These are phyloP conservation scores for Diversispora epigaea DNA, from an alignment of 192 early-diverging fungal genomes.

Conservation along the genomic window DNA sequence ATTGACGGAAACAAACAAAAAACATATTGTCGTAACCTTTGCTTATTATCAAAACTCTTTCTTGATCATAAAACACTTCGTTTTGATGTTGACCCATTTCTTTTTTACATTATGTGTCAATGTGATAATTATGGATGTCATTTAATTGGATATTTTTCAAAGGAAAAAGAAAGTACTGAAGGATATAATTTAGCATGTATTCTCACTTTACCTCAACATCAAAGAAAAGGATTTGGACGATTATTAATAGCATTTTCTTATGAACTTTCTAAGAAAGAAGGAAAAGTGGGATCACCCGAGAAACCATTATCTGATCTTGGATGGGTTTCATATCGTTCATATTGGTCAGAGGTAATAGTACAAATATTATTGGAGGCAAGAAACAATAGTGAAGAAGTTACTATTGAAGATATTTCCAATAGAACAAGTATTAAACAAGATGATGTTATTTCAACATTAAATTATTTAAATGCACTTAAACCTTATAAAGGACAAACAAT, in stretches of 20 bases:
- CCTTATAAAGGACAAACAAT: slow-evolving; percentile 90
- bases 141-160: slow-evolving; percentile 97
- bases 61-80: slow-evolving; percentile 99
- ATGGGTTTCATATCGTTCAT: slow-evolving; percentile 89
- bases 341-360: slow-evolving; percentile 91
- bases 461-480: slow-evolving; percentile 84
- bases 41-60: slow-evolving; percentile 93
- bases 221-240: slow-evolving; percentile 93
- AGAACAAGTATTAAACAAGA: slow-evolving; percentile 82
- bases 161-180: slow-evolving; percentile 96
- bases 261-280: slow-evolving; percentile 92
- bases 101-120: slow-evolving; percentile 95
- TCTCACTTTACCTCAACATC: slow-evolving; percentile 94
- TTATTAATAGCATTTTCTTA: slow-evolving; percentile 96
- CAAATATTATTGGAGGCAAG: slow-evolving; percentile 67
- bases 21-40: slow-evolving; percentile 92
- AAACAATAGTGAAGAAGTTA: slow-evolving; percentile 67
- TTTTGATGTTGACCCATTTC: slow-evolving; percentile 97
- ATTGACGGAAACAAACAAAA: slow-evolving; percentile 95
- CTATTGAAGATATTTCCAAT: slow-evolving; percentile 86
- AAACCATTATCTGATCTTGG: slow-evolving; percentile 98
- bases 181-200: slow-evolving; percentile 99
- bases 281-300: slow-evolving; percentile 92
- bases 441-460: slow-evolving; percentile 90
- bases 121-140: slow-evolving; percentile 85